Evolutionary conservation across 2,329 filamentous ascomycete species (phyloP).

Genomic region (Ceratocystis cacaofunesta): DNA sequence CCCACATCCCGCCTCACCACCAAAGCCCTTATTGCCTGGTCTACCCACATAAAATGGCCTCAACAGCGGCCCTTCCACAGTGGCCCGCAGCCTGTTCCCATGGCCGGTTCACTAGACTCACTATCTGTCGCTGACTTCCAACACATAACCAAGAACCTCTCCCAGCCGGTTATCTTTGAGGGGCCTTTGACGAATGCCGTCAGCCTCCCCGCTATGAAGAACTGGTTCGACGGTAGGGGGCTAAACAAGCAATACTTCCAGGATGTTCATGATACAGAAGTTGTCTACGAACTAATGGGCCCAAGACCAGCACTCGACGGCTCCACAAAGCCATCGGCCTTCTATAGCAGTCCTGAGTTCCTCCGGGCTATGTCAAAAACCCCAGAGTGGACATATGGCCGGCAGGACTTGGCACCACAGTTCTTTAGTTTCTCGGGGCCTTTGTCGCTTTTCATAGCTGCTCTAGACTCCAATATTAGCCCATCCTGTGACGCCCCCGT

Average conservation of each 20-base stretch:
- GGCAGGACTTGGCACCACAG: slow-evolving; percentile 16
- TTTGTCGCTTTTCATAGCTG: slow-evolving; percentile 48
- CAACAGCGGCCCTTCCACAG: neutral
- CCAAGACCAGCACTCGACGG: slow-evolving; percentile 15
- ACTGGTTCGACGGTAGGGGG: slow-evolving; percentile 40
- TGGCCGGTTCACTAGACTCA: neutral
- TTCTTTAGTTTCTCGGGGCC: slow-evolving; percentile 47
- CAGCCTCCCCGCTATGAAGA: slow-evolving; percentile 35
- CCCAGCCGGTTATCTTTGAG: slow-evolving; percentile 1
- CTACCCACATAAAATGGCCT: neutral
- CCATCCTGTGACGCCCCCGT: slow-evolving; percentile 15
- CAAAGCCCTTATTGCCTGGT: too few relatives aligned
- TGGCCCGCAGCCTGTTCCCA: neutral
- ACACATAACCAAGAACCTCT: slow-evolving; percentile 3
- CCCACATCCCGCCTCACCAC: neutral
- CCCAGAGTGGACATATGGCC: slow-evolving; percentile 2
- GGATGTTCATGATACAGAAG: slow-evolving; percentile 22
- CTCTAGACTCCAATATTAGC: slow-evolving; percentile 33
- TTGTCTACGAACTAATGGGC: slow-evolving; percentile 29
- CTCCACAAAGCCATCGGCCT: slow-evolving; percentile 19
- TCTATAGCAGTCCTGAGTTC: neutral
- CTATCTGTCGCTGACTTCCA: neutral
- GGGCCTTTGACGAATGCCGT: neutral
- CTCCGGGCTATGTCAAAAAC: neutral
- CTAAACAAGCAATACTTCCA: slow-evolving; percentile 22